Base-by-base conservation (phyloP, 2,329 filamentous ascomycete genomes). In the Chaetoscypha palmicola region DNA sequence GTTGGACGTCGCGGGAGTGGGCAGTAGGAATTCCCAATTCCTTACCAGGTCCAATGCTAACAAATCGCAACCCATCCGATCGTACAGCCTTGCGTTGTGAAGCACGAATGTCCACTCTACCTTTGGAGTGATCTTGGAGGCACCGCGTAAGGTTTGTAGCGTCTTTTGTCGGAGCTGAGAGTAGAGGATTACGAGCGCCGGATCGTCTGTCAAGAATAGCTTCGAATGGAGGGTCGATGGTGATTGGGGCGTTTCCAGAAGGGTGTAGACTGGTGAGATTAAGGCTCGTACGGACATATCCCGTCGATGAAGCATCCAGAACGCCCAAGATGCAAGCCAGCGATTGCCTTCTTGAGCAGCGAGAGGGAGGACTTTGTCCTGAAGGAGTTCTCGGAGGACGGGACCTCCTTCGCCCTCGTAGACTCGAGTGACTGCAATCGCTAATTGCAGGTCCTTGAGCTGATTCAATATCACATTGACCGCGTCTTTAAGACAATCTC, bases 271-370 rank as follows among this genome's bases (percentile, higher is more conserved):
- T 1, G 90, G 89, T 1, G 83, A 86, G 54, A 94, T 83, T 3
- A 98, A 70, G 5, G 84, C 80, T 41, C 86, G 79, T 5, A 96
- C 88, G 4, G 91, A 86, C 71, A 89, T 85, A 53, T 94, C 86
- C 48, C 82, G 79, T 50, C 85, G 77, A 28, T 80, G 80, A 4
- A 97, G 72, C 74, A 95, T 86, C 83, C 88, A 94, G 61, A 95
- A 95, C 2, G 87, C 86, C 92, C 92, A 98, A 0, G 86, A 92
- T 9, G 90, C 86, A 46, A 95, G 77, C 91, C 92, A 98, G 45
- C 91, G 76, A 59, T 98, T 91, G 2, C 88, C 88, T 51, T 91
- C 81, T 31, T 80, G 74, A 0, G 85, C 80, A 14, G 92, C 92
- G 49, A 86, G 67, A 0, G 81, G 77, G 0, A 97, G 70, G 1